Evolutionary conservation across 148 eudicot genomes (phyloP).

Genomic region (Chenopodium formosanum): DNA sequence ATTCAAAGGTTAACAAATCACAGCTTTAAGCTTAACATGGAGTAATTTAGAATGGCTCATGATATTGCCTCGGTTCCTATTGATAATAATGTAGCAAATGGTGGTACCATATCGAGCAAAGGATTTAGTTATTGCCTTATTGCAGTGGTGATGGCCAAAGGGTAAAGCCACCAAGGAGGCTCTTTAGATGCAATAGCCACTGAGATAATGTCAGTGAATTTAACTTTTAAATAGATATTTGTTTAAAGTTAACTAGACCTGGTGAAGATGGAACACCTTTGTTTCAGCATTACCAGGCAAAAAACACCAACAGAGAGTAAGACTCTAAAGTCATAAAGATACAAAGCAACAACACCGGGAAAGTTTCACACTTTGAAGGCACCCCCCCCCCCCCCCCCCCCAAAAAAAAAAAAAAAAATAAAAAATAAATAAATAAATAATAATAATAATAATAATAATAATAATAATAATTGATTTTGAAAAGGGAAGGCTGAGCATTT

Average conservation of each 20-base stretch:
- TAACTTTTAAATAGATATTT: no score
- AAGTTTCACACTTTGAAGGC: not conserved
- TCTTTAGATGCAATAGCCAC: not conserved
- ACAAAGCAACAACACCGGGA: not conserved
- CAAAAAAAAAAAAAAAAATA: no score
- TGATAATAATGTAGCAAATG: not conserved
- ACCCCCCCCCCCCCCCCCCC: not conserved
- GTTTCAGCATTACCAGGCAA: not conserved
- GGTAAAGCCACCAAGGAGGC: not conserved
- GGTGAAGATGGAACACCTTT: not conserved
- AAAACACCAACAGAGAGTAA: not conserved
- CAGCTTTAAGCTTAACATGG: not conserved
- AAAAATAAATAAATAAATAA: no score
- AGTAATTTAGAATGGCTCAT: not conserved
- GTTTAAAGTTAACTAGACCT: not conserved
- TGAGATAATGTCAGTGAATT: not conserved
- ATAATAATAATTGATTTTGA: no score
- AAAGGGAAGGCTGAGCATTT: no score
- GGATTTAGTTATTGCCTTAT: not conserved
- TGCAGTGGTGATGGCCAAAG: not conserved
- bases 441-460: no score
- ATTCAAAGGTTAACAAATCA: not conserved
- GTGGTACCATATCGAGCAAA: not conserved
- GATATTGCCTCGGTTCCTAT: not conserved
- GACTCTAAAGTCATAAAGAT: not conserved